Conservation (phyloP, 257 asterid genomes). For the Linderniella brevidens region DNA sequence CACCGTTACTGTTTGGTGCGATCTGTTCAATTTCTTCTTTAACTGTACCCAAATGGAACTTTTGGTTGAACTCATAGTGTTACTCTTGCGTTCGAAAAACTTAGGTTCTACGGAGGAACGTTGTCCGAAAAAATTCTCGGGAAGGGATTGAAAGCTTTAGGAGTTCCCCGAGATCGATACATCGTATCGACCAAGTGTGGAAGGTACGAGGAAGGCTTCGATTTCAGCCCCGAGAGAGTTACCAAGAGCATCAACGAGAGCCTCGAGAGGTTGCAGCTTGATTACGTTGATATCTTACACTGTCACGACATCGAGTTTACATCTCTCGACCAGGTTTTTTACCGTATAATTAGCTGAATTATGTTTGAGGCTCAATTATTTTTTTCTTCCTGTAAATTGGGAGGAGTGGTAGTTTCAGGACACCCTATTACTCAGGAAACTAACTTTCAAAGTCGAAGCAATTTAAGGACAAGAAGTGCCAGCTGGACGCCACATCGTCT, state of each 20-base stretch:
- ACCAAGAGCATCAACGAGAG: conserved; percentile 86
- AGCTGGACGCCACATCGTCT: no score
- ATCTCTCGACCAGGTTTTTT: conserved; percentile 77
- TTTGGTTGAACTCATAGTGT: no score
- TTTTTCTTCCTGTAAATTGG: no score
- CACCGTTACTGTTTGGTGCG: no score
- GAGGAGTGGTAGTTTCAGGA: no score
- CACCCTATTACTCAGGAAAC: no score
- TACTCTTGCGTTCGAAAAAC: no score
- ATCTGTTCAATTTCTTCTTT: no score
- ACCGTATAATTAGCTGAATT: background rate
- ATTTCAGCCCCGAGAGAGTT: conserved; percentile 93
- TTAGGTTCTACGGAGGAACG: conserved; percentile 88
- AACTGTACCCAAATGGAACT: no score
- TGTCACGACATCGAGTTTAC: conserved; percentile 95
- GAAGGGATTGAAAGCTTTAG: conserved; percentile 69
- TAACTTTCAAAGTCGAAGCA: no score
- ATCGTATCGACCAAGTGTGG: conserved; percentile 94
- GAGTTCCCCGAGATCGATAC: conserved; percentile 68
- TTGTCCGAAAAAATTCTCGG: conserved; percentile 76
- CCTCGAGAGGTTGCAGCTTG: conserved; percentile 92
- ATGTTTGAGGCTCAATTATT: no score
- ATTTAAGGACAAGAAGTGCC: no score
- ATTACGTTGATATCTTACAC: conserved; percentile 82
- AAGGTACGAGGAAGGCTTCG: conserved; percentile 79